These are phyloP conservation scores for Candida nanaspora DNA, from an alignment of 805 yeast genomes.

Conservation along the genomic window DNA sequence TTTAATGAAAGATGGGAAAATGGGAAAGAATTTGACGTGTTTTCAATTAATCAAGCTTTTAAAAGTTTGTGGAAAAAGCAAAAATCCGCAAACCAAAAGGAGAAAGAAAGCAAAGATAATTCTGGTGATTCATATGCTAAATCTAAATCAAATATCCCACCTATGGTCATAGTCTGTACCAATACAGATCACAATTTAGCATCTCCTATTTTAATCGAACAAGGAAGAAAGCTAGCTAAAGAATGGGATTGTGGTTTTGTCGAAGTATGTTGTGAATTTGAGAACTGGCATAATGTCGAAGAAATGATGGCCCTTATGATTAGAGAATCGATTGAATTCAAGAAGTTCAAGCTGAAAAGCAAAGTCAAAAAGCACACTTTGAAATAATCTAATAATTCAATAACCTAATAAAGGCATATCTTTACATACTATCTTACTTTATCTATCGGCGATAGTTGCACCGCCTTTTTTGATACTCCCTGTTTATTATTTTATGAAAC, in stretches of 20 bases:
- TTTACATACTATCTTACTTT: no score
- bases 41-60: constrained; percentile 50
- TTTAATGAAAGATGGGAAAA: constrained; percentile 51
- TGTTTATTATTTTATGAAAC: no score
- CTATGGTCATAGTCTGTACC: constrained; percentile 61
- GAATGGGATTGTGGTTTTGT: constrained; percentile 63
- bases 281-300: constrained; percentile 44
- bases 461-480: no score
- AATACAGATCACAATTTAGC: constrained; percentile 50
- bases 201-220: constrained; percentile 51
- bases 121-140: constrained; percentile 2
- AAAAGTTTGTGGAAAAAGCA: constrained; percentile 49
- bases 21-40: constrained; percentile 63
- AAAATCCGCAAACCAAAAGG: no score
- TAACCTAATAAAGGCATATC: not conserved
- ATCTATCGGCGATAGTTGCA: no score
- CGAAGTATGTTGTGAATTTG: constrained; percentile 43
- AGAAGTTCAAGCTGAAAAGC: constrained; percentile 1
- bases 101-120: no score
- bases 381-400: not conserved
- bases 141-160: constrained; percentile 38
- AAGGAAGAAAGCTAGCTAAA: constrained; percentile 50
- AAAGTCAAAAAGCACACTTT: not conserved
- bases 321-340: constrained; percentile 47
- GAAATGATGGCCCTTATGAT: constrained; percentile 49